Base-by-base conservation (phyloP, 805 yeast genomes). In the Metschnikowia proteae region DNA sequence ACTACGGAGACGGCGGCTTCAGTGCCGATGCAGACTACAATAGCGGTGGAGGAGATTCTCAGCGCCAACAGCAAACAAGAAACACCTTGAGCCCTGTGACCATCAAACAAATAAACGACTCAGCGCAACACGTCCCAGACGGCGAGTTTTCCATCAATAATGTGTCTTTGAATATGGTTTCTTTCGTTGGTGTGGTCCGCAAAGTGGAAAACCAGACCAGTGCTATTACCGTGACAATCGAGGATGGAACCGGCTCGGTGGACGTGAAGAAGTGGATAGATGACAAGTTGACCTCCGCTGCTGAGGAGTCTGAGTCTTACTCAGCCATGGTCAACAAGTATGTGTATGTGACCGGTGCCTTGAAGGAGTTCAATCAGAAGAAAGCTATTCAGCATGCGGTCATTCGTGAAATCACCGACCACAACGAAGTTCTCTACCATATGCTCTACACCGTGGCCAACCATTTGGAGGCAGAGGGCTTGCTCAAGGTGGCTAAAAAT, bases 101-200 rank as follows among this genome's bases (percentile, higher is more conserved):
- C 1, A 81, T 86, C 57, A 86, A 84, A 60, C 87, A 84, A 64
- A 75, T 86, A 50, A 71, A 77, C 50, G 88, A 83, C 46, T 76
- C 86, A 3, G 70, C 75, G 11, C 87, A 81, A 49, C 68, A 73
- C 3, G 76, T 79, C 3, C 86, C 84, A 36, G 95, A 86, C 61
- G 86, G 85, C 9, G 85, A 84, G 5, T 86, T 78, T 62, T 72
- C 68, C 28, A 66, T 81, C 31, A 75, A 81, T 58, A 81, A 81
- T 39, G 77, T 84, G 36, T 84, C 82, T 47, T 65, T 86, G 45
- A 80, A 77, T 56, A 76, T 80, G 61, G 84, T 86, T 9, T 75
- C 83, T 26, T 65, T 86, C 57, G 80, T 84, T 6, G 95, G 90
- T 0, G 81, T 86, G 22, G 71, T 86, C n/a, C 75, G 92, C 60